phyloP scores from a whole-genome alignment of 2,329 filamentous ascomycete species.

The Diaporthe helianthi region DNA sequence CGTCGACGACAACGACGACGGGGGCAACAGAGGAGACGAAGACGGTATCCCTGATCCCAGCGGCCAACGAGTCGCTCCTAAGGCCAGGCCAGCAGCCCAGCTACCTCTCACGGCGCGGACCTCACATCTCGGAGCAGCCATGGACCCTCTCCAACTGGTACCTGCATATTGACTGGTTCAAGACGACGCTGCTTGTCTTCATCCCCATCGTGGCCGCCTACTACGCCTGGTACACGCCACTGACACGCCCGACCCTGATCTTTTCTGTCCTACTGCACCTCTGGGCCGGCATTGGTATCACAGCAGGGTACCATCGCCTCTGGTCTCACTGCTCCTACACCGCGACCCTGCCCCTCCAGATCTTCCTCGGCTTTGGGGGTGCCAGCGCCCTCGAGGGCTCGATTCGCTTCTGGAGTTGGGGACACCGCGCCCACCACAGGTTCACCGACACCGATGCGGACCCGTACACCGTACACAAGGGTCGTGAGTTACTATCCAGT shows the following conservation, averaged over 20 bases:
- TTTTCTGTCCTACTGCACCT: slow-evolving; percentile 78
- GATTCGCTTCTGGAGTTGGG: slow-evolving; percentile 87
- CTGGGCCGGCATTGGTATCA: slow-evolving; percentile 82
- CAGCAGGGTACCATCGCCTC: slow-evolving; percentile 80
- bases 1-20: background rate
- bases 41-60: slow-evolving; percentile 1
- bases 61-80: slow-evolving; percentile 1
- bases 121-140: slow-evolving; percentile 27
- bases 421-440: slow-evolving; percentile 84
- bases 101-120: slow-evolving; percentile 18
- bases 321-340: slow-evolving; percentile 90
- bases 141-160: slow-evolving; percentile 30
- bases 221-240: slow-evolving; percentile 16
- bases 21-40: no score
- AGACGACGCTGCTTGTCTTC: slow-evolving; percentile 26
- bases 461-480: slow-evolving; percentile 90
- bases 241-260: slow-evolving; percentile 25
- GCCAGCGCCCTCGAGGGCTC: slow-evolving; percentile 86
- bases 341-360: slow-evolving; percentile 75
- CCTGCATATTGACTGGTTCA: slow-evolving; percentile 29
- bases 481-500: slow-evolving; percentile 46
- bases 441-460: slow-evolving; percentile 94
- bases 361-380: slow-evolving; percentile 82
- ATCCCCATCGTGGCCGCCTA: slow-evolving; percentile 15
- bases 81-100: slow-evolving; percentile 14